Evolutionary conservation across 78 protist species (phyloP).

Genomic region (Dictyostelium brefeldianum): DNA sequence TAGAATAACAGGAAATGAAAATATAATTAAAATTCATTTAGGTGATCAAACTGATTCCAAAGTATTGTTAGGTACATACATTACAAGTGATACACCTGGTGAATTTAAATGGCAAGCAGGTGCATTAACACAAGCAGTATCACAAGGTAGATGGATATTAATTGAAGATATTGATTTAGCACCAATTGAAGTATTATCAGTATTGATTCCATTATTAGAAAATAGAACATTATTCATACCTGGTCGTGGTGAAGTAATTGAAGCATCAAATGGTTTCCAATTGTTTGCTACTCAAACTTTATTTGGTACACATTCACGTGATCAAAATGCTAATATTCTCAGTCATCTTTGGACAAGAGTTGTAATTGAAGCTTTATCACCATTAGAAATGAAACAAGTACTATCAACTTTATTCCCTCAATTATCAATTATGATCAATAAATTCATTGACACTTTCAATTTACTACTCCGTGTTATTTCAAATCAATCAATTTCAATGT

Average conservation of each 20-base stretch:
- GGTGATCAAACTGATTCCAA: slow-evolving; percentile 96
- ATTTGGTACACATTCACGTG: slow-evolving; percentile 67
- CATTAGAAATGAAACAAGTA: slow-evolving; percentile 64
- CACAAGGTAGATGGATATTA: slow-evolving; percentile 95
- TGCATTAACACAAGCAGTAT: slow-evolving; percentile 90
- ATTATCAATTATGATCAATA: slow-evolving; percentile 49
- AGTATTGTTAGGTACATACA: slow-evolving; percentile 95
- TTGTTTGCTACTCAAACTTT: slow-evolving; percentile 93
- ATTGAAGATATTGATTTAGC: slow-evolving; percentile 97
- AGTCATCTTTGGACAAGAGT: slow-evolving; percentile 80
- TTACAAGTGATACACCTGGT: slow-evolving; percentile 95
- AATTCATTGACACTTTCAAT: slow-evolving; percentile 81
- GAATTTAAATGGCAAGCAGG: slow-evolving; percentile 98
- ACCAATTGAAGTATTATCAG: slow-evolving; percentile 93
- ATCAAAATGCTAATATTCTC: slow-evolving; percentile 62
- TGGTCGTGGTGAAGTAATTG: slow-evolving; percentile 86
- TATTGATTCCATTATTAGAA: slow-evolving; percentile 92
- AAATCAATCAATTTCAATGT: not conserved
- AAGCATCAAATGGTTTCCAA: slow-evolving; percentile 93
- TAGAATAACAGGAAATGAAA: slow-evolving; percentile 53
- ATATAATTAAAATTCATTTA: slow-evolving; percentile 89
- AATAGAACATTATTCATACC: slow-evolving; percentile 86
- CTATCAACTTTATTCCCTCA: slow-evolving; percentile 66
- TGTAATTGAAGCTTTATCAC: slow-evolving; percentile 34
- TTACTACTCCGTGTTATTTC: slow-evolving; percentile 25